Evolutionary conservation across 306 rosid species (phyloP), one percentile per base, ranked within the genome.

Genomic region (Rosa chinensis): DNA sequence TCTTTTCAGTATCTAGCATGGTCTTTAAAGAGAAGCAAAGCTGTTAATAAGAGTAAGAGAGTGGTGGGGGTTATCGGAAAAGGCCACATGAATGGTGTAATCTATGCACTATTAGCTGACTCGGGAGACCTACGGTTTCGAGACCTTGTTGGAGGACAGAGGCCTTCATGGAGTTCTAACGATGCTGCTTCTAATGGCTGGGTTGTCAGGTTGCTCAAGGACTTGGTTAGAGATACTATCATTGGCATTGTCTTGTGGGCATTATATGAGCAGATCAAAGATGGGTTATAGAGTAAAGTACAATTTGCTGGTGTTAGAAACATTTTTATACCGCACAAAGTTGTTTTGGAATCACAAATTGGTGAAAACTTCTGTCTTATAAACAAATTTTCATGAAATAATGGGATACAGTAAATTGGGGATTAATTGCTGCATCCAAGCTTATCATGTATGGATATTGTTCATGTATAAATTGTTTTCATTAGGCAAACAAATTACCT

Each of bases 31-130:
- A 61, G 97, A 72, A 91, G 97, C 89, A 95, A 95, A 82, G 98
- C 97, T 12, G 99, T 95, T 77, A 92, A 95, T 69, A 88, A 89
- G 66, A 76, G 99, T 61, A 92, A 89, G 77, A 69, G 74, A n/a
- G 97, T 95, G 82, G 98, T 92, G 50, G 99, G 97, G 48, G 98
- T 95, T 20, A 90, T 92, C 74, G 98, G 99, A 74, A 92, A 89
- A 66, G 98, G 99, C 49, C 97, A 91, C 83, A 86, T 95, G 97
- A 95, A 91, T 42, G 97, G 98, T 32, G 96, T 95, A 17, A 80
- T 95, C 78, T 87, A 93, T 55, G 82, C 96, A 42, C 72, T 93
- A 47, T 62, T 90, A 69, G 89, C 96, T 1, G 94, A 90, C 78
- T 90, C 77, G 0, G 97, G 96, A 43, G 77, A 89, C 80, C 73